Percentiles rank a stretch among this genome's conserved stretches.
Evolutionary conservation across 257 asterid genomes (phyloP).

Genomic region (Petrea volubilis): DNA sequence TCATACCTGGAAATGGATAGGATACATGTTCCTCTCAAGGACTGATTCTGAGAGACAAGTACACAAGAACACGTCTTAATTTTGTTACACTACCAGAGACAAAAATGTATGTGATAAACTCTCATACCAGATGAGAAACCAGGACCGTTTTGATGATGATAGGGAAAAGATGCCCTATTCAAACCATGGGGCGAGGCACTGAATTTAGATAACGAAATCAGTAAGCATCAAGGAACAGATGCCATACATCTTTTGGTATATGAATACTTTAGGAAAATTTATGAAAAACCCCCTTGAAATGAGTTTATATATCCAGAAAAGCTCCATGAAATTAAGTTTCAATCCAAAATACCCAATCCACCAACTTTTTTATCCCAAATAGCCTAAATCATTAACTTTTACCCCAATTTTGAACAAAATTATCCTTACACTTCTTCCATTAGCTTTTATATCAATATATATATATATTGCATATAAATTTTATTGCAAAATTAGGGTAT

Average conservation of each 20-base stretch:
- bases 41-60: conserved; percentile 12
- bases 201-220: conserved; percentile 16
- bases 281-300: no score
- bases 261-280: no score
- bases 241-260: background rate
- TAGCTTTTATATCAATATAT: no score
- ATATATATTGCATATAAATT: no score
- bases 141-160: conserved; percentile 18
- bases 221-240: background rate
- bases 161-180: conserved; percentile 13
- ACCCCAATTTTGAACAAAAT: no score
- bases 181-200: conserved; percentile 13
- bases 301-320: no score
- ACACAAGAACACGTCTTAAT: background rate
- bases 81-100: background rate
- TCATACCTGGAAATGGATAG: conserved; percentile 28
- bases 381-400: no score
- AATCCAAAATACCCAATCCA: no score
- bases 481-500: no score
- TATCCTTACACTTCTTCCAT: no score
- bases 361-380: no score
- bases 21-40: conserved; percentile 17
- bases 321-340: no score
- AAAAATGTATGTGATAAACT: background rate
- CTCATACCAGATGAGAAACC: conserved; percentile 25